Base-by-base conservation (phyloP, 2,329 filamentous ascomycete genomes). In the Xylariales sp. region DNA sequence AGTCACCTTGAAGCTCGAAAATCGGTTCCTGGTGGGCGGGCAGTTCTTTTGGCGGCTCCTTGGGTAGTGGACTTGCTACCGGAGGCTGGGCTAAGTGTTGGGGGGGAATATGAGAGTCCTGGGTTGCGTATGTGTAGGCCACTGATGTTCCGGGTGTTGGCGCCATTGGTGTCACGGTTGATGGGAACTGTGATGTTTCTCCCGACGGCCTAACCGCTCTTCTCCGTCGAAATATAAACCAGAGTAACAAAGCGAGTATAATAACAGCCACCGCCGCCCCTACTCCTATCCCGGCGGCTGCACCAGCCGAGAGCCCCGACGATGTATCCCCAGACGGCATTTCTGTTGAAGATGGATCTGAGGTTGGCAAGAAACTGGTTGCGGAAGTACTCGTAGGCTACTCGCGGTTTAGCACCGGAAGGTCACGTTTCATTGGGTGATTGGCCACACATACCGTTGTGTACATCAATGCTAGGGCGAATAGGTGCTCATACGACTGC, bases 391-490 rank as follows among this genome's bases (percentile, higher is more conserved):
- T 62, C 8, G 53, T 65, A 43, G 58, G 16, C 68, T 69, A 56
- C 10, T 52, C 34, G 5, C n/a, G 9, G 9, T 3, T 68, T 58
- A 68, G 58, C 23, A 7, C 39, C 46, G 2, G 8, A 7, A 28
- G 10, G 60, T 34, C 18, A 57, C n/a, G 16, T 54, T 6, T 16
- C 10, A 46, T 48, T 36, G 49, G 14, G 10, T 23, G 9, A 7
- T 23, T 16, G 18, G 41, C 10, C 10, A 4, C 28, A 67, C 71
- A 55, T 59, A 71, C 71, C 61, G 65, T 59, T 32, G 69, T 69
- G 59, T 72, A 73, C 48, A 73, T 64, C 43, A 73, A 52, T 7
- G 68, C 71, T 14, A 73, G 36, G 10, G 73, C 73, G 50, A 68
- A 67, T 6, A 73, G 50, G 41, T 73, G 73, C 8, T 62, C 23